phyloP scores from a whole-genome alignment of 2,329 filamentous ascomycete species.

The Hymenotorrendiella dingleyae region DNA sequence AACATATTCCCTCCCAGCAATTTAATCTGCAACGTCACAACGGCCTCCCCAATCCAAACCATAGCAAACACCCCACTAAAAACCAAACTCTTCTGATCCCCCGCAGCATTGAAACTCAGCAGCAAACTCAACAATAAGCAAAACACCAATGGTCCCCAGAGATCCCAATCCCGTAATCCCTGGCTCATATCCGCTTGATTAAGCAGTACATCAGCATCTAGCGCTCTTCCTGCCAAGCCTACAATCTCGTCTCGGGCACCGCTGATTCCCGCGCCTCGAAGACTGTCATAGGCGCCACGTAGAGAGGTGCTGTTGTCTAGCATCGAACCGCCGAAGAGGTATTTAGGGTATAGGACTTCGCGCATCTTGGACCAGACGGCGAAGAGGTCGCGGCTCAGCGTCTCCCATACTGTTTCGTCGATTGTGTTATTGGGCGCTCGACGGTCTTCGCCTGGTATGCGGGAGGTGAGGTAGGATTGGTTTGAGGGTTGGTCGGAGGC shows the following conservation, averaged over 20 bases:
- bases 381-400: conserved; percentile 82
- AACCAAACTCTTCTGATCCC: conserved; percentile 77
- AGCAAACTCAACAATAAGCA: conserved; percentile 84
- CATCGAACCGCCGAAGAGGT: conserved; percentile 71
- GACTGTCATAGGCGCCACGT: conserved; percentile 55
- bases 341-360: conserved; percentile 93
- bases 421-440: conserved; percentile 87
- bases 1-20: conserved; percentile 95
- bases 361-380: conserved; percentile 98
- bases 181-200: conserved; percentile 72
- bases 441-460: conserved; percentile 88
- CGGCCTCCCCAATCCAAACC: conserved; percentile 93
- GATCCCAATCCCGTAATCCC: conserved; percentile 90
- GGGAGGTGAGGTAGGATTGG: conserved; percentile 78
- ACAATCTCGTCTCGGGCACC: conserved; percentile 58
- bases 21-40: conserved; percentile 98
- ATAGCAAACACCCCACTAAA: conserved; percentile 96
- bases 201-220: conserved; percentile 57
- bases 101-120: conserved; percentile 73
- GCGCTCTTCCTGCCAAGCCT: conserved; percentile 53
- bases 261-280: conserved; percentile 51
- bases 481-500: conserved; percentile 52
- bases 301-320: conserved; percentile 49
- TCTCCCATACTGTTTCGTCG: conserved; percentile 96
- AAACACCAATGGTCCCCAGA: conserved; percentile 96